Evolutionary conservation across 2,329 filamentous ascomycete species (phyloP).

Genomic region (Pseudodiploospora longispora): DNA sequence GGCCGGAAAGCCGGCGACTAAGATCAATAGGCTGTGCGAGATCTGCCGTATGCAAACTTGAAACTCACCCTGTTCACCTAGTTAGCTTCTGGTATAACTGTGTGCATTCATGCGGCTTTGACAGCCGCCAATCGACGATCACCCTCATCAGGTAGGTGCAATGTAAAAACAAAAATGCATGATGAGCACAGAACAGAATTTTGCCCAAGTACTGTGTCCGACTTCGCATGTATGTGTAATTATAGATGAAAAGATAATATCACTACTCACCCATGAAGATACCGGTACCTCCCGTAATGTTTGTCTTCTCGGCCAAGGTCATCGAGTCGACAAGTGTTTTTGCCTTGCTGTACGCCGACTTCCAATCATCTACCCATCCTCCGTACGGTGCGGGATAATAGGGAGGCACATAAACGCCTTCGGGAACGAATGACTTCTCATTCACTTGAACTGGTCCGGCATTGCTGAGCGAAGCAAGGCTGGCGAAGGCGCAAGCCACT

Average conservation of each 20-base stretch:
- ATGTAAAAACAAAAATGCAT: too few species aligned
- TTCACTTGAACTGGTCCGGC: conserved; percentile 2
- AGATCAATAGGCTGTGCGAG: too few species aligned
- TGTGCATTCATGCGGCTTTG: too few species aligned
- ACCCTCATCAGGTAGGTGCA: too few species aligned
- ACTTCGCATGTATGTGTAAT: too few species aligned
- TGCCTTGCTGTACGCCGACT: conserved; percentile 62
- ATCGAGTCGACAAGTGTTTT: conserved; percentile 60
- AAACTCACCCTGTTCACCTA: too few species aligned
- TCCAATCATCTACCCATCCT: conserved; percentile 63
- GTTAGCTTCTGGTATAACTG: too few species aligned
- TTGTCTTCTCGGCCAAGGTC: conserved; percentile 75
- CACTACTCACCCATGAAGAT: conserved; percentile 54
- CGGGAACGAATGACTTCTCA: conserved; percentile 6
- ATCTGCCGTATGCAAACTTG: too few species aligned
- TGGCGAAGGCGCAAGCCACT: conserved; percentile 3
- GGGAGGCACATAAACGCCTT: conserved; percentile 34
- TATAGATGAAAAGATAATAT: background rate
- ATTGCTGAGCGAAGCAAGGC: conserved; percentile 2
- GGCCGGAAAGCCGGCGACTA: too few species aligned
- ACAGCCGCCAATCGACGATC: too few species aligned
- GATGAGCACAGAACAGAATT: too few species aligned
- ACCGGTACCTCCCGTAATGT: conserved; percentile 64
- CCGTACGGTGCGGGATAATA: conserved; percentile 68
- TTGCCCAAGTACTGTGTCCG: too few species aligned